Conservation (phyloP, 345 rosid genomes). For the Kandelia obovata region DNA sequence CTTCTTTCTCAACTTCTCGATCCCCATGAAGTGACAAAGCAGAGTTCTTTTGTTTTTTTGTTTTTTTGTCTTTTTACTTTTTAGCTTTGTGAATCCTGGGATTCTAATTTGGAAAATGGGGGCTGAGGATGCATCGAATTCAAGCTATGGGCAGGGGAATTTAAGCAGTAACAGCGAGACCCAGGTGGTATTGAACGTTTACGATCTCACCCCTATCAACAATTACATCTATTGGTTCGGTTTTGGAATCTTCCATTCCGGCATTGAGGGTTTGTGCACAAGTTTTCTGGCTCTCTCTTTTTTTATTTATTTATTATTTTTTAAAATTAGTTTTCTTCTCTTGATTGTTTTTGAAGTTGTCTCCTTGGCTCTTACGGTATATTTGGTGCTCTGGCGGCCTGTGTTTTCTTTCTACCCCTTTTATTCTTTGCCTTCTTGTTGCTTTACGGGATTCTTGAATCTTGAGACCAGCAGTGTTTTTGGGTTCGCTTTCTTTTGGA, state of each 20-base stretch:
- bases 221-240: conserved; percentile 80
- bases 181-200: conserved; percentile 62
- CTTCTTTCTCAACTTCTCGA: neutral
- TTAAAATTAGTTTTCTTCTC: neutral
- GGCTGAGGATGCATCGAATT: conserved; percentile 28
- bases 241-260: conserved; percentile 89
- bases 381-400: neutral
- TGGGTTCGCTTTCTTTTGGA: too few relatives aligned
- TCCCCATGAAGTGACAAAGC: neutral
- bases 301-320: neutral
- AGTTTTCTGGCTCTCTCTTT: neutral
- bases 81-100: neutral
- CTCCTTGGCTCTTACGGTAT: too few relatives aligned
- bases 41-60: neutral
- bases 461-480: too few relatives aligned
- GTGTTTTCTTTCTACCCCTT: neutral
- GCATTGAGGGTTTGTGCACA: conserved; percentile 62
- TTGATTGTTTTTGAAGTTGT: neutral
- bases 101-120: conserved; percentile 31
- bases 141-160: conserved; percentile 27
- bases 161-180: conserved; percentile 18
- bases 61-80: neutral
- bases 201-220: conserved; percentile 85
- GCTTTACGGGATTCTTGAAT: too few relatives aligned
- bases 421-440: too few relatives aligned